Conservation (phyloP, 2,329 filamentous ascomycete species). For the Epichloe baconii region DNA sequence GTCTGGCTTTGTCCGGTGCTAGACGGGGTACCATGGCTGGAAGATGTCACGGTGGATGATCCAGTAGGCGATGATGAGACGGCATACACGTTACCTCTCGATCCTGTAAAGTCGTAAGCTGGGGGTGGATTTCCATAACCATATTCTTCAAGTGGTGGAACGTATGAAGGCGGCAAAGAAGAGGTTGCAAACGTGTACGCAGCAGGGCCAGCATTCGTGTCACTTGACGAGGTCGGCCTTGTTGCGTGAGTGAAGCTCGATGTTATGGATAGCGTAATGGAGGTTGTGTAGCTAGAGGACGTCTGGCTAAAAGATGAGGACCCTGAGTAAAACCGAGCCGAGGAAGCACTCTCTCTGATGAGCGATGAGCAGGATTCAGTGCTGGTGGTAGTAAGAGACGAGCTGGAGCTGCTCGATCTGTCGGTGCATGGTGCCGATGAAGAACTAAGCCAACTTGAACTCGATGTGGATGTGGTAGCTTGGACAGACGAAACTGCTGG, state of each 20-base stretch:
- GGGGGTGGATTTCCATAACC: constrained; percentile 3
- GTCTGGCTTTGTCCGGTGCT: not conserved
- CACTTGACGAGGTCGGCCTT: not conserved
- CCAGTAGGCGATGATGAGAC: not conserved
- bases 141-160: constrained; percentile 7
- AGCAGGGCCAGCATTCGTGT: not conserved
- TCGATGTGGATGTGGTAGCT: not conserved
- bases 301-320: not conserved
- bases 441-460: not conserved
- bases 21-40: not conserved
- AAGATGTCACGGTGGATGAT: not conserved
- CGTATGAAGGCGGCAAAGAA: constrained; percentile 5
- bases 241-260: not conserved
- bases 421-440: constrained; percentile 1
- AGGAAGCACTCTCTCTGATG: not conserved
- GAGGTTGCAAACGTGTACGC: constrained; percentile 1
- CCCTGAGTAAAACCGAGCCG: not conserved
- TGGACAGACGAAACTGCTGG: not conserved
- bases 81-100: not conserved
- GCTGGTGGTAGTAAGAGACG: not conserved
- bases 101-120: not conserved
- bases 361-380: not conserved
- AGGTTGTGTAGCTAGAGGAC: not conserved
- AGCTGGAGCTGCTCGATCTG: not conserved
- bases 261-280: not conserved